Evolutionary conservation across 2,329 filamentous ascomycete genomes (phyloP), one percentile per base, ranked within the genome.

Genomic region (Bipolaris oryzae): DNA sequence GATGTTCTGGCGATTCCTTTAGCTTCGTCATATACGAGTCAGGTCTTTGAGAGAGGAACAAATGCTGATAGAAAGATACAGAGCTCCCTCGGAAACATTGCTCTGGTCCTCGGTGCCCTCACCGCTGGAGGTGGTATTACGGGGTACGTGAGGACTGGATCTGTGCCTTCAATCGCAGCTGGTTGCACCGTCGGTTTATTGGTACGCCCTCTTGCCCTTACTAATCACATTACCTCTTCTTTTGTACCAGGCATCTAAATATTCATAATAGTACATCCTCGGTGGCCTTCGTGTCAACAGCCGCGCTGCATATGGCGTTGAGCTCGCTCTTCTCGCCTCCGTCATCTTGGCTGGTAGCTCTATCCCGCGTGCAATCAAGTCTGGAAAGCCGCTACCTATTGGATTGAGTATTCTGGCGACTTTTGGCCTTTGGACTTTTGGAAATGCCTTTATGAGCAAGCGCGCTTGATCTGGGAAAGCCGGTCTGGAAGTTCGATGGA

Each of bases 281-380:
- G 91, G 92, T 61, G 93, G 89, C 63, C 88, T 90, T 72, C 90
- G 93, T 57, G 87, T 96, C 61, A 87, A 89, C 68, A 88, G 87
- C 68, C 81, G 84, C 59, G 84, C 92, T 74, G 75, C 90, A 3
- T 96, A 95, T 76, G 95, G 94, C 61, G 80, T 96, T 66, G 95
- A 98, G 78, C 81, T 96, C 41, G 91, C 89, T n/a, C 84, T 99
- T 9, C 82, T 97, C 41, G 95, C 95, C 4, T 96, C 91, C 0
- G 70, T 92, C n/a, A 80, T 98, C 23, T 84, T 99, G 34, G 94
- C 85, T 2, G 92, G 92, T 18, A 90, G 90, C 39, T 89, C 91
- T 1, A 88, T 98, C 58, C 95, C 95, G 11, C 85, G 95, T 50
- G 95, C 92, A 4, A 87, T 99, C 71, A 91, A 87, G 76, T 85